Evolutionary conservation across 805 yeast genomes (phyloP).

Genomic region (Sugiyamaella americana): DNA sequence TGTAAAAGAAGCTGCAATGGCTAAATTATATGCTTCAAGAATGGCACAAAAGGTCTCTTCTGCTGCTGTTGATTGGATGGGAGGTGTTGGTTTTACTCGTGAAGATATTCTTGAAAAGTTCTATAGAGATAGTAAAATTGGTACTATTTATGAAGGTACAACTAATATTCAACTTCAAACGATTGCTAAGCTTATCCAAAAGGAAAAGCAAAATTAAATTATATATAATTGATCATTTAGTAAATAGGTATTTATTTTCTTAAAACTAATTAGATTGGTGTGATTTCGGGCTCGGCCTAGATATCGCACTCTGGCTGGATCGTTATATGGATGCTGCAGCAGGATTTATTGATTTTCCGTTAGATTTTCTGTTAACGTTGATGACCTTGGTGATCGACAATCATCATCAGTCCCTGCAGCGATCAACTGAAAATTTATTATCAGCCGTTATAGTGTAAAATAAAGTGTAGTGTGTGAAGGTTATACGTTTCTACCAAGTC

Average conservation of each 20-base stretch:
- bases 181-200: slow-evolving; percentile 37
- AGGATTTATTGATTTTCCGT: too few species aligned
- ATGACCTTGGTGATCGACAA: too few species aligned
- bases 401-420: too few species aligned
- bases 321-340: too few species aligned
- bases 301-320: background rate
- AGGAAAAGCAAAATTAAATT: slow-evolving; percentile 20
- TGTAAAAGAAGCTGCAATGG: slow-evolving; percentile 42
- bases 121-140: slow-evolving; percentile 41
- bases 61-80: slow-evolving; percentile 43
- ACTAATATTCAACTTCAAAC: slow-evolving; percentile 40
- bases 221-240: slow-evolving; percentile 10
- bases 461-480: too few species aligned
- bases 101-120: slow-evolving; percentile 39
- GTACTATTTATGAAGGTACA: slow-evolving; percentile 42
- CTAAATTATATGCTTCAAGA: slow-evolving; percentile 38
- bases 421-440: too few species aligned
- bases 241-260: background rate
- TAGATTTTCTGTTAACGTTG: too few species aligned
- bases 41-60: slow-evolving; percentile 37
- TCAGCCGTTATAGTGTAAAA: too few species aligned
- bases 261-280: too few species aligned
- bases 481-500: too few species aligned
- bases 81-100: slow-evolving; percentile 42
- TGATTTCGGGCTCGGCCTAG: background rate